Evolutionary conservation across 2,329 filamentous ascomycete genomes (phyloP), one percentile per base, ranked within the genome.

Genomic region (Aulographum hederae): DNA sequence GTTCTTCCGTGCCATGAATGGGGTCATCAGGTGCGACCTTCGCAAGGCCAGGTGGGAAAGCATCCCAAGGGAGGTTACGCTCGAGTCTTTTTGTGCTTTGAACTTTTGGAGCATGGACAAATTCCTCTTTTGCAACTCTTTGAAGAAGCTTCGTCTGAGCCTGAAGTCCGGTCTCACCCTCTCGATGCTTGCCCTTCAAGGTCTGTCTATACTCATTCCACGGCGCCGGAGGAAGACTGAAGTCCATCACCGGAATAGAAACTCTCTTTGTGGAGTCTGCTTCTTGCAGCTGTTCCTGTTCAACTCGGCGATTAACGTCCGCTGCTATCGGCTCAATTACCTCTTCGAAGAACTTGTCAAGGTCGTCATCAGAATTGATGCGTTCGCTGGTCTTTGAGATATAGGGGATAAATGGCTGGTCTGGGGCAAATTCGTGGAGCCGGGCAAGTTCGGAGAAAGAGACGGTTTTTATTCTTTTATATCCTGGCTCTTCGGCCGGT

Each of bases 231-330:
- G 56, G 51, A 12, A 48, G 38, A 1, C 51, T 46, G 21, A 60
- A 55, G 18, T 62, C 58, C 37, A 71, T 44, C 0, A 46, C 18
- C 0, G 65, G 65, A 4, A 68, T 53, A n/a, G 54, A 41, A 1
- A 67, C 54, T 25, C 65, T 54, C 31, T 52, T 50, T 3, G 53
- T 61, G 0, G 61, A 60, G 37, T 65, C 61, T 8, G 54, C 47
- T 36, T 58, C 57, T 6, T 50, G 49, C 2, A 67, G 46, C 32
- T 55, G 49, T 37, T 67, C 63, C 20, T 56, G 50, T n/a, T 54
- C 48, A 2, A 58, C 28, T 13, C 40, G 44, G 11, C 41, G 35
- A 3, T 52, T 45, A 3, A 47, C 53, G 19, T 54, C 41, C 19
- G 50, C 41, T 3, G 52, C 58, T 11, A 54, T 34, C 12, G 53